phyloP scores from a whole-genome alignment of 2,329 filamentous ascomycete genomes.

The Aspergillus uvarum region DNA sequence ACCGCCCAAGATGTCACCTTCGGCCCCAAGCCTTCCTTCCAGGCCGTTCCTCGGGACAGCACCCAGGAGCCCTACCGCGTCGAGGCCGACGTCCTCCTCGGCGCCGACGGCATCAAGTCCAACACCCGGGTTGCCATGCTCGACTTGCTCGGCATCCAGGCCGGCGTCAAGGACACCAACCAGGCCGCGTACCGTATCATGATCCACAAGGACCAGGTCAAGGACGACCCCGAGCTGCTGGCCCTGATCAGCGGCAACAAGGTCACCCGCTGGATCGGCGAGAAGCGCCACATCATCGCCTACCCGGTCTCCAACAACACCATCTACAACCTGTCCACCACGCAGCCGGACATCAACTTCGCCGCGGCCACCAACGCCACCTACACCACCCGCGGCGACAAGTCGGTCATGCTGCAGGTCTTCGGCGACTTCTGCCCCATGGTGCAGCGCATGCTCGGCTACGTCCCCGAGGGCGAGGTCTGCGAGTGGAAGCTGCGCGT shows the following conservation, averaged over 20 bases:
- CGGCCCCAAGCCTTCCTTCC: slow-evolving; percentile 60
- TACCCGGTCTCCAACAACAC: slow-evolving; percentile 64
- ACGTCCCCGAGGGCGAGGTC: slow-evolving; percentile 64
- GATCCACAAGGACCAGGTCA: slow-evolving; percentile 48
- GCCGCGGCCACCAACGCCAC: slow-evolving; percentile 58
- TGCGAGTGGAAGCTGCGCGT: slow-evolving; percentile 66
- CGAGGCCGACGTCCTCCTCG: slow-evolving; percentile 53
- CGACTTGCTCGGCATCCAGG: slow-evolving; percentile 36
- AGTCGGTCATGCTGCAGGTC: slow-evolving; percentile 59
- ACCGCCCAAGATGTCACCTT: slow-evolving; percentile 60
- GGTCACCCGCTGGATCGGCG: slow-evolving; percentile 66
- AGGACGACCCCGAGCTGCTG: slow-evolving; percentile 53
- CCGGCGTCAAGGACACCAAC: slow-evolving; percentile 49
- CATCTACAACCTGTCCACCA: slow-evolving; percentile 66
- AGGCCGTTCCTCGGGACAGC: slow-evolving; percentile 57
- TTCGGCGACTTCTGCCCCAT: slow-evolving; percentile 62
- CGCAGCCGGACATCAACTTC: slow-evolving; percentile 61
- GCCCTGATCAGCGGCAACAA: slow-evolving; percentile 57
- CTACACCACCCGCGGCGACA: slow-evolving; percentile 64
- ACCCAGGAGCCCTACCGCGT: slow-evolving; percentile 49
- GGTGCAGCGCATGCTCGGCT: slow-evolving; percentile 59
- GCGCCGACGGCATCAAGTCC: slow-evolving; percentile 57
- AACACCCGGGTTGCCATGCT: slow-evolving; percentile 46
- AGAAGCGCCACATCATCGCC: slow-evolving; percentile 65
- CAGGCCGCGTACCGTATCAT: slow-evolving; percentile 58